These are phyloP conservation scores for Pseudomonodictys pantanalensis DNA, from an alignment of 495 filamentous ascomycete species.

Conservation along the genomic window DNA sequence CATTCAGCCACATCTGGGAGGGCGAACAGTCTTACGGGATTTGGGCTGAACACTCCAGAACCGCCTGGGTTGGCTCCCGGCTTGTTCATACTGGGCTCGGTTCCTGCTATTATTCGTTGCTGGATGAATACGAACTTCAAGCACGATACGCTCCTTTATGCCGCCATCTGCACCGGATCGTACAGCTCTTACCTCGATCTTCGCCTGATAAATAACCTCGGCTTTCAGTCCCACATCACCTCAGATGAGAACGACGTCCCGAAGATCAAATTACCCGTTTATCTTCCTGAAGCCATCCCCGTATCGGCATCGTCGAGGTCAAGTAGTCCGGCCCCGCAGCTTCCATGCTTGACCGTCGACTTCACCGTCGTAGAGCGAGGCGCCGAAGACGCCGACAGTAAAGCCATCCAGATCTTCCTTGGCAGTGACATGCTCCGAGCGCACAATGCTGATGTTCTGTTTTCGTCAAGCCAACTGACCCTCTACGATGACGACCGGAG, in stretches of 20 bases:
- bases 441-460: slow-evolving; percentile 85
- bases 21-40: slow-evolving; percentile 76
- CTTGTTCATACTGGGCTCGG: slow-evolving; percentile 76
- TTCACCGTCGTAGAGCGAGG: slow-evolving; percentile 68
- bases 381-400: slow-evolving; percentile 47
- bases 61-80: slow-evolving; percentile 74
- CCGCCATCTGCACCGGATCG: slow-evolving; percentile 87
- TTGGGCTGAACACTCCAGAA: slow-evolving; percentile 62
- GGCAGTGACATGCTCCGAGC: slow-evolving; percentile 84
- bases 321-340: slow-evolving; percentile 69
- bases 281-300: slow-evolving; percentile 85
- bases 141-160: slow-evolving; percentile 81
- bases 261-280: slow-evolving; percentile 74
- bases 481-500: slow-evolving; percentile 82
- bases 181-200: slow-evolving; percentile 76
- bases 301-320: slow-evolving; percentile 70
- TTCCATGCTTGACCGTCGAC: slow-evolving; percentile 72
- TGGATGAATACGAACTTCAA: slow-evolving; percentile 88
- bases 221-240: slow-evolving; percentile 63
- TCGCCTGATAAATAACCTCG: slow-evolving; percentile 67
- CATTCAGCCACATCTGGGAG: slow-evolving; percentile 65
- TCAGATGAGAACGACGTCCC: slow-evolving; percentile 59
- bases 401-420: slow-evolving; percentile 72
- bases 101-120: slow-evolving; percentile 91
- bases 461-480: slow-evolving; percentile 84